Percentiles rank a stretch among this genome's conserved stretches.
These are phyloP conservation scores for Ascochyta clinopodiicola DNA, from an alignment of 2,329 filamentous ascomycete genomes.

Conservation along the genomic window DNA sequence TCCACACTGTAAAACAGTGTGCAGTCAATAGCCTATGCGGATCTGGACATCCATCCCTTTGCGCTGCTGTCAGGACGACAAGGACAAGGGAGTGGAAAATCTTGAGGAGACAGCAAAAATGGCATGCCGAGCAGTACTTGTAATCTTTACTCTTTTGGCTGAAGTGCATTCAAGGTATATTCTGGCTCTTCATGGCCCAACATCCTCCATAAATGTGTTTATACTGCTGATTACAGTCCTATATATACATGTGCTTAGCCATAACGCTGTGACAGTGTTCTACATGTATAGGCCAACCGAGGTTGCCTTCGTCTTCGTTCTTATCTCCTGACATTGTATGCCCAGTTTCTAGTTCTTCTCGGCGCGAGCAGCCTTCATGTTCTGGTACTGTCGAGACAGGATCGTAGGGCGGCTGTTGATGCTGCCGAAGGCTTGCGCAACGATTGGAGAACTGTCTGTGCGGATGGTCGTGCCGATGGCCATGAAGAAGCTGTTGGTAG, in stretches of 20 bases:
- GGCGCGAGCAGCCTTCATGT: constrained; percentile 29
- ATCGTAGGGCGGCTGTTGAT: constrained; percentile 75
- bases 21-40: too few species aligned
- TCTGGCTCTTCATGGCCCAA: neutral
- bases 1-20: too few species aligned
- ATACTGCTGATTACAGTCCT: neutral
- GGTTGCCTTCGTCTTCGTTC: neutral
- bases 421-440: constrained; percentile 76
- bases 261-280: constrained; percentile 19
- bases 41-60: neutral
- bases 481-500: constrained; percentile 82
- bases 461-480: constrained; percentile 96
- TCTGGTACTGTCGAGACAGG: constrained; percentile 53
- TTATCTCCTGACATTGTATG: neutral
- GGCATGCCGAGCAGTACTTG: neutral
- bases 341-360: constrained; percentile 35
- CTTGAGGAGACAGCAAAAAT: neutral
- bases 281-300: constrained; percentile 20
- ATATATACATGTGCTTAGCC: constrained; percentile 23
- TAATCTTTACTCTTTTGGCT: neutral
- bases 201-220: neutral
- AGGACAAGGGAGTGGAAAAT: neutral
- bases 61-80: neutral
- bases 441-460: constrained; percentile 81
- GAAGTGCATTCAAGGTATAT: neutral